A percentile compares a stretch with the other conserved stretches of the same genome.
Conservation (phyloP, 2,329 filamentous ascomycete species). For the Arthroderma sp. region DNA sequence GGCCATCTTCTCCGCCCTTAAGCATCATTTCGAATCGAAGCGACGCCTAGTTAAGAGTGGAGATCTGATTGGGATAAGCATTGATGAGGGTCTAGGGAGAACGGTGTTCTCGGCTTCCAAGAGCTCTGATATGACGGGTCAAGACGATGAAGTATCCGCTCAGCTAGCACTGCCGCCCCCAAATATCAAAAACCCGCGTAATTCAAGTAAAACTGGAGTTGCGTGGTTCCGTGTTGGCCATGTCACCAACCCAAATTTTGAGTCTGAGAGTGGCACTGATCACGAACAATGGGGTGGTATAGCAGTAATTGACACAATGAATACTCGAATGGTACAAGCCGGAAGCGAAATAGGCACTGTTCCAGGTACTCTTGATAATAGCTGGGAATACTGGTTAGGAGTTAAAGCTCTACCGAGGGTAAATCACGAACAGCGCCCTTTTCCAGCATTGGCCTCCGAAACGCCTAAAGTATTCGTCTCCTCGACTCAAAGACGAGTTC, state of each 20-base stretch:
- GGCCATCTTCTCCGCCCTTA: slow-evolving; percentile 72
- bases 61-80: slow-evolving; percentile 75
- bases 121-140: slow-evolving; percentile 43
- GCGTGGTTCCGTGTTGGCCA: slow-evolving; percentile 90
- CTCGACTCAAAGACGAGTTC: slow-evolving; percentile 52
- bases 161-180: slow-evolving; percentile 8
- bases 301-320: slow-evolving; percentile 71
- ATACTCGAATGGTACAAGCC: slow-evolving; percentile 81
- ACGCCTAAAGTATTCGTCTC: slow-evolving; percentile 36
- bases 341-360: slow-evolving; percentile 73
- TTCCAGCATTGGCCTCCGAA: slow-evolving; percentile 27
- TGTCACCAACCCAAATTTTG: slow-evolving; percentile 39
- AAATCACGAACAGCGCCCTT: slow-evolving; percentile 18
- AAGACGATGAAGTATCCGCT: slow-evolving; percentile 51
- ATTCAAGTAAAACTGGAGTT: slow-evolving; percentile 44
- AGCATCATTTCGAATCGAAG: slow-evolving; percentile 74
- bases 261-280: slow-evolving; percentile 44
- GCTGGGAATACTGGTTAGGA: slow-evolving; percentile 84
- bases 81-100: slow-evolving; percentile 73
- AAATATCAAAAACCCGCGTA: slow-evolving; percentile 8
- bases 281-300: slow-evolving; percentile 73
- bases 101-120: slow-evolving; percentile 58
- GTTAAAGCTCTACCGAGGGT: slow-evolving; percentile 50
- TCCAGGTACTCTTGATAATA: slow-evolving; percentile 60
- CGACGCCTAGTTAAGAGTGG: slow-evolving; percentile 72